A percentile compares a stretch with the other conserved stretches of the same genome.
Conservation (phyloP, 1,284 basidiomycete species). For the Abortiporus biennis region DNA sequence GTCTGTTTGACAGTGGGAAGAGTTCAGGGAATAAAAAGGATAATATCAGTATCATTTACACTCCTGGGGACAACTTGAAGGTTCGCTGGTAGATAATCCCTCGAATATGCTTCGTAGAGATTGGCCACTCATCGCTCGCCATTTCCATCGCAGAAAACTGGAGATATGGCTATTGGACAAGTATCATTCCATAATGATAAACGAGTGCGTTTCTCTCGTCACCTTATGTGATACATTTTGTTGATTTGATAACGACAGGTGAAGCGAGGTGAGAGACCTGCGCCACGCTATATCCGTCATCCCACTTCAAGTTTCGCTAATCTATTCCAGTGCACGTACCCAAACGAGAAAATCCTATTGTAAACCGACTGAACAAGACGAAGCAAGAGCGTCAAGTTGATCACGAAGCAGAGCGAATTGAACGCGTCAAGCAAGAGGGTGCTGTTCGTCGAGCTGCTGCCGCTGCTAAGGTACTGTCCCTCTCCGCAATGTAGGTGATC, state of each 20-base stretch:
- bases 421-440: constrained; percentile 75
- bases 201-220: constrained; percentile 31
- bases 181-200: constrained; percentile 94
- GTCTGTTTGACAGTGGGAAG: constrained; percentile 1
- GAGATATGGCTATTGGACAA: constrained; percentile 94
- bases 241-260: constrained; percentile 40
- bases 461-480: constrained; percentile 46
- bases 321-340: constrained; percentile 58
- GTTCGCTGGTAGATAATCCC: constrained; percentile 37
- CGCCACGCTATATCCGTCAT: neutral
- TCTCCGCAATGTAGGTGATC: neutral
- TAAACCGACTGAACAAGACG: constrained; percentile 95
- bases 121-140: no score
- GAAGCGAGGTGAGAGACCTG: constrained; percentile 54
- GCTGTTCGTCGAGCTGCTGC: constrained; percentile 63
- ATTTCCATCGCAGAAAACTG: constrained; percentile 90
- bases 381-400: constrained; percentile 83
- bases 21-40: constrained; percentile 90
- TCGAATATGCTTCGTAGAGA: no score
- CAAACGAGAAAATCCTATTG: constrained; percentile 83
- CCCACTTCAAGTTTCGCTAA: neutral
- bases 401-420: constrained; percentile 84
- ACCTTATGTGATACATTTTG: neutral
- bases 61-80: constrained; percentile 86
- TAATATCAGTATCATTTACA: constrained; percentile 91